Evolutionary conservation across 192 early-diverging fungal species (phyloP).

Genomic region (Coemansia sp.): DNA sequence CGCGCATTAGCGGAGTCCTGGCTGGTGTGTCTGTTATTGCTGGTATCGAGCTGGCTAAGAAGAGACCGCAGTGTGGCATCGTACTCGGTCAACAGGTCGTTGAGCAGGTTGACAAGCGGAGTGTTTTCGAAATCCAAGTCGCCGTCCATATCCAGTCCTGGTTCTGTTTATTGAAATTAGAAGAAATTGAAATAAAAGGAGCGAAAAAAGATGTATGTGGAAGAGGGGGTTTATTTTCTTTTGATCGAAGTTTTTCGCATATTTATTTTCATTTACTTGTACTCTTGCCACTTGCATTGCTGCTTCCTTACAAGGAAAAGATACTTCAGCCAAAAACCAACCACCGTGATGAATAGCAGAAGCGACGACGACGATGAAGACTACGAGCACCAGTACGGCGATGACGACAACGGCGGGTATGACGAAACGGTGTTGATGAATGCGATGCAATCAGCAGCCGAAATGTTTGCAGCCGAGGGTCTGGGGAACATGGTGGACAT

Average conservation of each 20-base stretch:
- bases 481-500: conserved; percentile 39
- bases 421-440: conserved; percentile 21
- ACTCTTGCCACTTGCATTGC: neutral
- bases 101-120: conserved; percentile 41
- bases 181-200: too few relatives aligned
- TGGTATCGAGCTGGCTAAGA: conserved; percentile 42
- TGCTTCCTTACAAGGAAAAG: neutral
- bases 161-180: too few relatives aligned
- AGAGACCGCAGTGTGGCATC: conserved; percentile 29
- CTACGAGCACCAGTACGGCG: neutral
- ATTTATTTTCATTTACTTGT: too few relatives aligned
- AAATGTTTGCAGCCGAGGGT: conserved; percentile 48
- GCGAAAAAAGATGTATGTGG: too few relatives aligned
- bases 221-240: too few relatives aligned
- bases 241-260: too few relatives aligned
- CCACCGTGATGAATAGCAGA: neutral
- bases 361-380: conserved; percentile 3
- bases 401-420: neutral
- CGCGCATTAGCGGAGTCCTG: conserved; percentile 9
- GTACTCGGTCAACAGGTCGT: conserved; percentile 39
- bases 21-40: conserved; percentile 30
- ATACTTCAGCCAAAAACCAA: neutral
- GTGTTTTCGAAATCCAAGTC: conserved; percentile 27
- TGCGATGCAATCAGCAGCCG: conserved; percentile 31
- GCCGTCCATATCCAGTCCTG: too few relatives aligned